Base-by-base conservation (phyloP, 768 basidiomycete genomes). In the Mycena haematopus region DNA sequence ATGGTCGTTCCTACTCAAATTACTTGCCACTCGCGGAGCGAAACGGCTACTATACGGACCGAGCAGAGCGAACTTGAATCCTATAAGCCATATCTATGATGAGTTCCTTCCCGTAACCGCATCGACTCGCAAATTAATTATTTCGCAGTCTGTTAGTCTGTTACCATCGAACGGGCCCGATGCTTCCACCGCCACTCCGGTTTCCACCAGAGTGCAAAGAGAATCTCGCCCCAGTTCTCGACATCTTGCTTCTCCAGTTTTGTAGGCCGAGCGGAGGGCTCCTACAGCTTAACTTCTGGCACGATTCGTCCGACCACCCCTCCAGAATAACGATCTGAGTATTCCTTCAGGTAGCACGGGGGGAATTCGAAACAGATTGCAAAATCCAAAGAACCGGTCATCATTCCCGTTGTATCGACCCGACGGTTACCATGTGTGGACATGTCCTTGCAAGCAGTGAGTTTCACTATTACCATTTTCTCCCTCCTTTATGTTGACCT, bases 391-490 rank as follows among this genome's bases (percentile, higher is more conserved):
- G 6, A 11, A 33, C 11, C 6, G 6, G 31, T 33, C 11, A 33
- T 15, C 40, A n/a, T 42, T 6, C 15, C 40, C 19, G 74, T 25
- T 78, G 83, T 55, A 77, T 80, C 36, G 79, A 86, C 60, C 78
- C 81, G 47, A 86, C 84, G 2, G 86, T 81, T 22, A 86, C 84
- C 5, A 82, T 85, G 72, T 88, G 87, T 66, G 87, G 87, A 3
- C 87, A 88, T 63, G 67, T 88, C 19, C 88, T 65, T 88, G 87
- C 66, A 78, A 84, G 57, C 60, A 77, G 86, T 86, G 59, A 24
- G 82, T 76, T 40, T 19, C n/a, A 19, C 35, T 38, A 27, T 11
- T 45, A 21, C 44, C 22, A 3, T 10, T 24, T 21, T 24, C 22
- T 47, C 44, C 11, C 17, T 27, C 8, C 44, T 22, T 59, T 60